phyloP scores from a whole-genome alignment of 176 grass and related monocot species.

The Pontederia crassipes region DNA sequence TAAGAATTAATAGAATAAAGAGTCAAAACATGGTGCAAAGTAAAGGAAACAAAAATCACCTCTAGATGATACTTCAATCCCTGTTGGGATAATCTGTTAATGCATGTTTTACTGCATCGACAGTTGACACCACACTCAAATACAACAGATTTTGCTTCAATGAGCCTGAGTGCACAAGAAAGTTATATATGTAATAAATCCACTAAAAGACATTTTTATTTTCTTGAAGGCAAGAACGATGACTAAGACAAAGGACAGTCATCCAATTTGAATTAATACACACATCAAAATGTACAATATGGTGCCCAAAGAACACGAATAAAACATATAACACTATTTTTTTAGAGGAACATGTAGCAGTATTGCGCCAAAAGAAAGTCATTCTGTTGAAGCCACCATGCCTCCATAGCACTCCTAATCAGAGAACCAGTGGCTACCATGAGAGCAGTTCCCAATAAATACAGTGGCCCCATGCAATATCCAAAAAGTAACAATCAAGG shows the following conservation, averaged over 20 bases:
- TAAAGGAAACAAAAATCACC: slow-evolving; percentile 25
- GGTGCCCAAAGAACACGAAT: no score
- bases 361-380: no score
- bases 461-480: no score
- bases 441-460: no score
- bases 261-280: not conserved
- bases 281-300: not conserved
- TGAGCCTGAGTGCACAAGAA: slow-evolving; percentile 30
- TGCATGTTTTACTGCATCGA: slow-evolving; percentile 46
- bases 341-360: no score
- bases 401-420: no score
- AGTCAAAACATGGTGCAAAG: not conserved
- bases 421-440: no score
- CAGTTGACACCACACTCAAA: slow-evolving; percentile 84
- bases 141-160: slow-evolving; percentile 83
- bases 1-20: slow-evolving; percentile 2
- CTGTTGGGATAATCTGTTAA: slow-evolving; percentile 83
- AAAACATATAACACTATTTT: no score
- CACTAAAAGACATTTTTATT: not conserved
- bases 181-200: not conserved
- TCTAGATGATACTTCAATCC: slow-evolving; percentile 69
- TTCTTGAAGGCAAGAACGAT: no score
- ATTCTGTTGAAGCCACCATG: no score
- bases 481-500: no score
- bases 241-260: not conserved